Conservation (phyloP, 2,329 filamentous ascomycete species). For the Sclerotinia nivalis region DNA sequence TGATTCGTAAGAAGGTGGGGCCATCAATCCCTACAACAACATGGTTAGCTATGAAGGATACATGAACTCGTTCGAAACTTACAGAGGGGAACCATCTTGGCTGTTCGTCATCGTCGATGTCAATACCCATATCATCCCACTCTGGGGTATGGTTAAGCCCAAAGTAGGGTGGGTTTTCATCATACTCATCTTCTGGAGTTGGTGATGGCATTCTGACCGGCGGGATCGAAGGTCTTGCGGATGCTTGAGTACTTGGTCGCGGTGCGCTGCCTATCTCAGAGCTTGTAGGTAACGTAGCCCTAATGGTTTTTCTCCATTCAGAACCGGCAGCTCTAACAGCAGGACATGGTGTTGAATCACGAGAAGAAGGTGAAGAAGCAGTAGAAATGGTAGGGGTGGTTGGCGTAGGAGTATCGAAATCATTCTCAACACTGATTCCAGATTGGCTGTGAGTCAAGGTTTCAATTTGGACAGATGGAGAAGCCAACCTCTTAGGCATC, state of each 20-base stretch:
- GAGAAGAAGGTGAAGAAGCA: not conserved
- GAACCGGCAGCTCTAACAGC: not conserved
- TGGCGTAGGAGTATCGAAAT: not conserved
- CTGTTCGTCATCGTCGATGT: not conserved
- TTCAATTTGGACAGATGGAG: not conserved
- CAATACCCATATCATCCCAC: not conserved
- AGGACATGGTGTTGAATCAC: not conserved
- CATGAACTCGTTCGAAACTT: not conserved
- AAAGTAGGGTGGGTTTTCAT: not conserved
- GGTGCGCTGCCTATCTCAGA: not conserved
- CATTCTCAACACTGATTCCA: not conserved
- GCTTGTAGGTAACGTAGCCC: not conserved
- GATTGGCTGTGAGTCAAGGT: not conserved
- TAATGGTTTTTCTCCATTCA: not conserved
- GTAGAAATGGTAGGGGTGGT: not conserved
- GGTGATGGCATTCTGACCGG: not conserved
- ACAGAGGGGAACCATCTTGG: slow-evolving; percentile 1
- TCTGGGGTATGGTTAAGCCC: not conserved
- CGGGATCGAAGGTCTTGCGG: not conserved
- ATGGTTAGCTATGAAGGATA: not conserved
- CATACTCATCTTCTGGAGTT: not conserved
- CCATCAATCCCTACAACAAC: not conserved
- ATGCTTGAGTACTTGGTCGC: not conserved
- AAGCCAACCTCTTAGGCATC: not conserved
- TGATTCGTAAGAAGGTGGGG: not conserved